Percentiles rank a stretch among this genome's conserved stretches.
Evolutionary conservation across 1,284 basidiomycete genomes (phyloP).

Genomic region (Wolfiporia cocos): DNA sequence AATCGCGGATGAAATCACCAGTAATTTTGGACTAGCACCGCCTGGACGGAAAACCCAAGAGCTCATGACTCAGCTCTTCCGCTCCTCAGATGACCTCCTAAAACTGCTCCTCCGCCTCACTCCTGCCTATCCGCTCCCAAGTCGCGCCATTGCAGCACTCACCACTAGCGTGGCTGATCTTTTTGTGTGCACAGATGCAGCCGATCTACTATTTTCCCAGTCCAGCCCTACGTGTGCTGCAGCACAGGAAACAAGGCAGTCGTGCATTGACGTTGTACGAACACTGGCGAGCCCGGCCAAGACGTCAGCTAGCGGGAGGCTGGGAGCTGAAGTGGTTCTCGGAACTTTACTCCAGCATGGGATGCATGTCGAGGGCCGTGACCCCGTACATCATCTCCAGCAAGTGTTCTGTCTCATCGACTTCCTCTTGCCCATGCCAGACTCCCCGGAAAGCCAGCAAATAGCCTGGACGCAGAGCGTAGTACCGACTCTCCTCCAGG

Average conservation of each 20-base stretch:
- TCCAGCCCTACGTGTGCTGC: constrained; percentile 33
- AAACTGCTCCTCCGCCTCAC: constrained; percentile 42
- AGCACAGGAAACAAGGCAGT: constrained; percentile 38
- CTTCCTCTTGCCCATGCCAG: constrained; percentile 42
- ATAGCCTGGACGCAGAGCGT: constrained; percentile 47
- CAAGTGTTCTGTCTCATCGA: constrained; percentile 55
- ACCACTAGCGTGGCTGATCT: constrained; percentile 42
- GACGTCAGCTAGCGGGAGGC: constrained; percentile 30
- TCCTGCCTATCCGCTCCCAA: constrained; percentile 41
- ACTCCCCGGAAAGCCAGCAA: constrained; percentile 24
- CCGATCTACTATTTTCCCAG: constrained; percentile 36
- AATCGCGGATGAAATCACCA: constrained; percentile 44
- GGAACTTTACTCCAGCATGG: constrained; percentile 47
- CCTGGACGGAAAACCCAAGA: constrained; percentile 27
- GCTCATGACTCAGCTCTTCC: constrained; percentile 47
- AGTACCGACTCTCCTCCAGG: constrained; percentile 47
- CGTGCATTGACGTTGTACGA: constrained; percentile 44
- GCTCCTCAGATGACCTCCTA: constrained; percentile 46
- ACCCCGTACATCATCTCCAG: constrained; percentile 49
- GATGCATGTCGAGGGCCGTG: constrained; percentile 31
- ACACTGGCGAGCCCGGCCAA: constrained; percentile 32
- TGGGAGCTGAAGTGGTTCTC: constrained; percentile 41
- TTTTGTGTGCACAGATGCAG: constrained; percentile 48
- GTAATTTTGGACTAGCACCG: constrained; percentile 38
- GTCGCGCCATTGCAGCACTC: constrained; percentile 39